Percentiles rank a stretch among this genome's conserved stretches.
These are phyloP conservation scores for Corylus heterophylla DNA, from an alignment of 306 rosid species.

Conservation along the genomic window DNA sequence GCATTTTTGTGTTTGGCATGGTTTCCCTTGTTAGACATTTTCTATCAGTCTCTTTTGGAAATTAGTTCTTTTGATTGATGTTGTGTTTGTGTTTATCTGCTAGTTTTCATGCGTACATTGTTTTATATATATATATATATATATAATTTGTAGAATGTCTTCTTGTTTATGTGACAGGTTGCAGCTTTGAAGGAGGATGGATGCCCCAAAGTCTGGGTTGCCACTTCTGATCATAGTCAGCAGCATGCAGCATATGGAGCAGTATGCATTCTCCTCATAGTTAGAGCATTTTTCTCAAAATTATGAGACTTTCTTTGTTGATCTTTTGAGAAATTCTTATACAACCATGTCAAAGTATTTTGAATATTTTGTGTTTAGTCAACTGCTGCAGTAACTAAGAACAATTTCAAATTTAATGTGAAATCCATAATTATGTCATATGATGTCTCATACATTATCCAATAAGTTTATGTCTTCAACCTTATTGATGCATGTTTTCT, in stretches of 20 bases:
- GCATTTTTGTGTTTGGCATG: conserved; percentile 5
- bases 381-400: background rate
- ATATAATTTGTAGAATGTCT: background rate
- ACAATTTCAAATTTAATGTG: background rate
- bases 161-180: conserved; percentile 50
- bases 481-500: background rate
- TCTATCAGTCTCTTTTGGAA: conserved; percentile 16
- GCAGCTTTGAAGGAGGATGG: conserved; percentile 86
- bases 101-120: background rate
- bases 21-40: conserved; percentile 1
- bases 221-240: conserved; percentile 76
- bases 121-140: background rate
- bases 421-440: background rate
- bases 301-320: conserved; percentile 19
- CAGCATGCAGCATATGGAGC: conserved; percentile 88
- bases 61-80: conserved; percentile 9
- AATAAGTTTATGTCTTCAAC: background rate
- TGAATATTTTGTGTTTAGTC: background rate
- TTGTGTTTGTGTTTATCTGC: conserved; percentile 7
- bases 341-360: background rate
- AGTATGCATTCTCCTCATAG: conserved; percentile 53
- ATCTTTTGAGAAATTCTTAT: conserved; percentile 13
- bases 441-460: background rate
- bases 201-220: conserved; percentile 97
- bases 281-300: conserved; percentile 21